Conservation (phyloP, 2,329 filamentous ascomycete genomes). For the Coniochaeta sp. region DNA sequence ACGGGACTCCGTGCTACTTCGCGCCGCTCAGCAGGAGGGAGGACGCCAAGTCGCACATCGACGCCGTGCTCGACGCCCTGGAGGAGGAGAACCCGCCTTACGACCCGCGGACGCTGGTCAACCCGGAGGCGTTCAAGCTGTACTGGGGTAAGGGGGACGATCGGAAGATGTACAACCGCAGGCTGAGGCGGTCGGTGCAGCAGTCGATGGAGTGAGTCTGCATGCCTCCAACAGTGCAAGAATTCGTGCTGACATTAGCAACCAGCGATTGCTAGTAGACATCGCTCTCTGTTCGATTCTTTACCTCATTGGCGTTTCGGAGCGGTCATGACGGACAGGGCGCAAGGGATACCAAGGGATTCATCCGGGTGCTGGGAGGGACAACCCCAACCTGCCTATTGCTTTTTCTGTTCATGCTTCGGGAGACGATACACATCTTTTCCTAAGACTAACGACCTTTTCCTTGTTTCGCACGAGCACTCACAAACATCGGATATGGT, state of each 20-base stretch:
- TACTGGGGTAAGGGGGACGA: conserved; percentile 79
- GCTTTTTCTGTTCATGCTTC: no score
- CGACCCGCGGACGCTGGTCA: conserved; percentile 81
- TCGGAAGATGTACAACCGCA: conserved; percentile 77
- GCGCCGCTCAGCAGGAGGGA: conserved; percentile 55
- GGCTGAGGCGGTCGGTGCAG: conserved; percentile 71
- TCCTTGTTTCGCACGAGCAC: no score
- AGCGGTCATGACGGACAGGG: neutral
- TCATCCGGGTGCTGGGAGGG: neutral
- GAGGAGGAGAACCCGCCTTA: conserved; percentile 85
- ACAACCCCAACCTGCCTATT: neutral
- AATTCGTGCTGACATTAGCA: neutral
- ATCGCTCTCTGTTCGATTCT: neutral
- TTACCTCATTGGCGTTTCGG: neutral
- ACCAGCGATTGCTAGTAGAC: no score
- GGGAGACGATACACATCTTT: no score
- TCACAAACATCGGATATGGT: neutral
- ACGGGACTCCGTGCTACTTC: conserved; percentile 79
- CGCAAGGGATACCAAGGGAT: neutral
- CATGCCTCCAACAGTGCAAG: neutral
- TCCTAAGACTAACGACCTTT: no score
- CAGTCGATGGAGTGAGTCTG: conserved; percentile 53
- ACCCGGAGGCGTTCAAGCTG: conserved; percentile 77
- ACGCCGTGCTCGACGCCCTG: conserved; percentile 73
- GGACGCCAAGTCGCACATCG: conserved; percentile 75